These are phyloP conservation scores for Flueggea neowawraea DNA, from an alignment of 441 rosid species.

Conservation along the genomic window DNA sequence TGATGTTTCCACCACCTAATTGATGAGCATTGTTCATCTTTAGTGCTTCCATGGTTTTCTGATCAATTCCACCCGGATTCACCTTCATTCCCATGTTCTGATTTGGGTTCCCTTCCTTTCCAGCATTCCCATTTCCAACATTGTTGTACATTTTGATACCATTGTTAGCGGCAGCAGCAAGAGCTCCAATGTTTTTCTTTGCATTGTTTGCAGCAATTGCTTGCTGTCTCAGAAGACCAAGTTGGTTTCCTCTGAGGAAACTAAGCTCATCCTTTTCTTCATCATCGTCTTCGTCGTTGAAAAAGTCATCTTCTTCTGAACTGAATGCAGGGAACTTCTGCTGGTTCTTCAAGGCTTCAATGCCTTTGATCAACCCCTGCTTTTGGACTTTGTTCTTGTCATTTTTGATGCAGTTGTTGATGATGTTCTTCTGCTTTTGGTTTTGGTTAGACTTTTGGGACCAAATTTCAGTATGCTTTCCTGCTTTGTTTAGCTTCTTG, in stretches of 20 bases:
- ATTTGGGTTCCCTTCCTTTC: slow-evolving; percentile 53
- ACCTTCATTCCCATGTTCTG: slow-evolving; percentile 38
- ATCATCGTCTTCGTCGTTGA: slow-evolving; percentile 28
- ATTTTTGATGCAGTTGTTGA: slow-evolving; percentile 21
- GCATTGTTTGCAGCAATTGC: slow-evolving; percentile 33
- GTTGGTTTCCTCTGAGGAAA: slow-evolving; percentile 29
- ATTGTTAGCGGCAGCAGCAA: slow-evolving; percentile 18
- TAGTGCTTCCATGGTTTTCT: slow-evolving; percentile 43
- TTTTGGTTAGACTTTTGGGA: slow-evolving; percentile 43
- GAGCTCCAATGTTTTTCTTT: slow-evolving; percentile 38
- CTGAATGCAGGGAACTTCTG: slow-evolving; percentile 32
- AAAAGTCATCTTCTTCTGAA: slow-evolving; percentile 36
- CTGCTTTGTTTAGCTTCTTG: slow-evolving; percentile 69
- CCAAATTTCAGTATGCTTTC: slow-evolving; percentile 87
- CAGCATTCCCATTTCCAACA: slow-evolving; percentile 32
- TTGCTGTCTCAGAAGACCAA: slow-evolving; percentile 41
- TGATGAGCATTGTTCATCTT: slow-evolving; percentile 38
- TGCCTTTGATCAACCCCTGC: slow-evolving; percentile 37
- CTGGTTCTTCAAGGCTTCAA: slow-evolving; percentile 47
- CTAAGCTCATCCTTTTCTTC: slow-evolving; percentile 38
- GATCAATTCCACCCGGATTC: slow-evolving; percentile 34
- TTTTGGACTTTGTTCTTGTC: slow-evolving; percentile 43
- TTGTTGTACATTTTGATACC: slow-evolving; percentile 27
- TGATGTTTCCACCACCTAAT: slow-evolving; percentile 22
- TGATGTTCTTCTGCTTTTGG: slow-evolving; percentile 33